These are phyloP conservation scores for Kuraishia hungarica DNA, from an alignment of 805 yeast genomes.

Conservation along the genomic window DNA sequence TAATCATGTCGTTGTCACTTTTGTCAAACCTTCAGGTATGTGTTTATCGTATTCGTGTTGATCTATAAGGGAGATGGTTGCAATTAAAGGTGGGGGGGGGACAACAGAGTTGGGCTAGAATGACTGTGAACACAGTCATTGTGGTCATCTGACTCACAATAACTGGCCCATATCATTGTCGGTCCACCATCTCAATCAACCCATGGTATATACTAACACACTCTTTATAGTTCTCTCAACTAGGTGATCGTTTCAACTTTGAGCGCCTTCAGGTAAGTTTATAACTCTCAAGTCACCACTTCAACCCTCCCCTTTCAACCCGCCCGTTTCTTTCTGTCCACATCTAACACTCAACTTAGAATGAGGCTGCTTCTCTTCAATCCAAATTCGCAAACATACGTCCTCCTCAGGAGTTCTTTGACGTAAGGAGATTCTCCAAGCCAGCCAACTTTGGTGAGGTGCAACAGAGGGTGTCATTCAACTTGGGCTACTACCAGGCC, in stretches of 20 bases:
- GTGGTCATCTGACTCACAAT: too few relatives aligned
- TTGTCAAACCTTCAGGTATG: constrained; percentile 32
- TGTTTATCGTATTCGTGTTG: constrained; percentile 4
- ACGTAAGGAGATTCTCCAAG: constrained; percentile 78
- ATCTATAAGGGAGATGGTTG: too few relatives aligned
- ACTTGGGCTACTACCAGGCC: constrained; percentile 78
- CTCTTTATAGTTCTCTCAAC: constrained; percentile 24
- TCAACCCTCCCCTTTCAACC: not conserved
- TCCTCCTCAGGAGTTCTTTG: constrained; percentile 92
- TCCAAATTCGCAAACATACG: constrained; percentile 61
- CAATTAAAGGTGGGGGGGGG: too few relatives aligned
- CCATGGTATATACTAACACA: not conserved
- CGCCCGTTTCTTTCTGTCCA: not conserved
- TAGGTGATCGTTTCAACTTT: constrained; percentile 38
- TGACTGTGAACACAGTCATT: too few relatives aligned
- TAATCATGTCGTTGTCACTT: constrained; percentile 23
- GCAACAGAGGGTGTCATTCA: constrained; percentile 82
- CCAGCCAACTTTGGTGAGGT: constrained; percentile 86
- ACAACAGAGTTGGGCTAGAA: too few relatives aligned
- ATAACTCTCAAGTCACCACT: too few relatives aligned
- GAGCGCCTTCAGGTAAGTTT: constrained; percentile 35
- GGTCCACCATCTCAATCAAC: too few relatives aligned
- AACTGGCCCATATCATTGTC: too few relatives aligned
- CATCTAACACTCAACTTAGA: constrained; percentile 14
- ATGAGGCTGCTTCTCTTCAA: constrained; percentile 47